Conservation (phyloP, 1,284 basidiomycete species). For the Irpex lacteus region DNA sequence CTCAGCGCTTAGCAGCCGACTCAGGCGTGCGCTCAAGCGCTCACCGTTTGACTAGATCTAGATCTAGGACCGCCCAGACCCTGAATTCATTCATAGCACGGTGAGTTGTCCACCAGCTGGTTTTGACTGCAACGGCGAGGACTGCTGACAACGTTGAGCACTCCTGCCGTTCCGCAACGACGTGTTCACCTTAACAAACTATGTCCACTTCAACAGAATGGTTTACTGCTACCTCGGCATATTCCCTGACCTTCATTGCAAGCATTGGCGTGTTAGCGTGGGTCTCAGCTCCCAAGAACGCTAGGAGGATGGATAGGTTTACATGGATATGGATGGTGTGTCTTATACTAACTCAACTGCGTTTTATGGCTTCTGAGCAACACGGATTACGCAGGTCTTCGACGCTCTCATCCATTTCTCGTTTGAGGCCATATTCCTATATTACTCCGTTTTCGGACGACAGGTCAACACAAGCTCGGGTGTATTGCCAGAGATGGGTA, state of each 20-base stretch:
- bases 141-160: neutral
- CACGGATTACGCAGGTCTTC: constrained; percentile 48
- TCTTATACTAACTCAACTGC: constrained; percentile 12
- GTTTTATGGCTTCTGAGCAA: neutral
- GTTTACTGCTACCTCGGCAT: constrained; percentile 65
- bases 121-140: neutral
- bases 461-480: constrained; percentile 69
- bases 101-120: too few relatives aligned
- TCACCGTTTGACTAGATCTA: too few relatives aligned
- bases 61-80: too few relatives aligned
- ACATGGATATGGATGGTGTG: constrained; percentile 75
- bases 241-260: constrained; percentile 60
- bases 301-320: constrained; percentile 57
- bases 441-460: constrained; percentile 68
- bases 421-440: constrained; percentile 78
- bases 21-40: too few relatives aligned
- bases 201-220: constrained; percentile 1
- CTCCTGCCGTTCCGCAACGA: neutral
- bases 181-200: neutral
- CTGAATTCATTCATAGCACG: too few relatives aligned
- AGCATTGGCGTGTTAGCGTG: constrained; percentile 48
- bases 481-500: constrained; percentile 75
- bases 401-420: constrained; percentile 78
- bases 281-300: constrained; percentile 54
- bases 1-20: too few relatives aligned